phyloP scores from a whole-genome alignment of 805 yeast genomes.

The Lachancea quebecensis region DNA sequence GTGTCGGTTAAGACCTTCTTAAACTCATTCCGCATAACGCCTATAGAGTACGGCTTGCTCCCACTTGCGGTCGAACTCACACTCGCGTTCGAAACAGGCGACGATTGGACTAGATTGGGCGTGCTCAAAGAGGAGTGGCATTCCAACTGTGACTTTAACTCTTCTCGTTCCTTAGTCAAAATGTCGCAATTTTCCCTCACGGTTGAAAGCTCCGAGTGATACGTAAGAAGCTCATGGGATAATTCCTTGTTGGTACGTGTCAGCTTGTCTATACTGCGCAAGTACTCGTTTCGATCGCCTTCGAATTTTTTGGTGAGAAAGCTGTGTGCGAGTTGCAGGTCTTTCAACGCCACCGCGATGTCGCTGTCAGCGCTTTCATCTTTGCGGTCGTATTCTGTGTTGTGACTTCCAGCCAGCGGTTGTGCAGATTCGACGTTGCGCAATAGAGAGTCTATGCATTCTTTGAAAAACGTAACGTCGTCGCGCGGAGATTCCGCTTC shows the following conservation, averaged over 20 bases:
- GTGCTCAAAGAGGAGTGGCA: slow-evolving; percentile 13
- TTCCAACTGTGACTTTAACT: slow-evolving; percentile 34
- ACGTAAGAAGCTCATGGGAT: slow-evolving; percentile 44
- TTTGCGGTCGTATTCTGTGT: neutral
- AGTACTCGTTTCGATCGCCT: slow-evolving; percentile 52
- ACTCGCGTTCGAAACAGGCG: slow-evolving; percentile 11
- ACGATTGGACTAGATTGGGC: slow-evolving; percentile 21
- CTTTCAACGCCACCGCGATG: slow-evolving; percentile 48
- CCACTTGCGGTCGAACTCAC: slow-evolving; percentile 16
- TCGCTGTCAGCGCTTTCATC: slow-evolving; percentile 8
- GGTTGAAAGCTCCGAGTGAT: slow-evolving; percentile 32
- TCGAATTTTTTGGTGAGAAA: slow-evolving; percentile 63
- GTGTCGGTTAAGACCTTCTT: slow-evolving; percentile 56
- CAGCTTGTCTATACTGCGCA: slow-evolving; percentile 46
- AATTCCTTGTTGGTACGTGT: slow-evolving; percentile 43
- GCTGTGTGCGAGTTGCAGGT: slow-evolving; percentile 63
- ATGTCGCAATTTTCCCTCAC: slow-evolving; percentile 17
- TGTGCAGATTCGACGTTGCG: neutral
- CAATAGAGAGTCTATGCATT: slow-evolving; percentile 23
- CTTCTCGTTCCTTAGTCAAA: slow-evolving; percentile 13
- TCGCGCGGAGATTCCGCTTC: neutral
- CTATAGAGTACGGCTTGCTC: slow-evolving; percentile 36
- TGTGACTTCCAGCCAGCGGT: no score
- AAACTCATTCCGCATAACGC: slow-evolving; percentile 61
- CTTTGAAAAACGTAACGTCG: slow-evolving; percentile 24